Conservation (phyloP, 208 protist genomes). For the Endotrypanum monterogeii region DNA sequence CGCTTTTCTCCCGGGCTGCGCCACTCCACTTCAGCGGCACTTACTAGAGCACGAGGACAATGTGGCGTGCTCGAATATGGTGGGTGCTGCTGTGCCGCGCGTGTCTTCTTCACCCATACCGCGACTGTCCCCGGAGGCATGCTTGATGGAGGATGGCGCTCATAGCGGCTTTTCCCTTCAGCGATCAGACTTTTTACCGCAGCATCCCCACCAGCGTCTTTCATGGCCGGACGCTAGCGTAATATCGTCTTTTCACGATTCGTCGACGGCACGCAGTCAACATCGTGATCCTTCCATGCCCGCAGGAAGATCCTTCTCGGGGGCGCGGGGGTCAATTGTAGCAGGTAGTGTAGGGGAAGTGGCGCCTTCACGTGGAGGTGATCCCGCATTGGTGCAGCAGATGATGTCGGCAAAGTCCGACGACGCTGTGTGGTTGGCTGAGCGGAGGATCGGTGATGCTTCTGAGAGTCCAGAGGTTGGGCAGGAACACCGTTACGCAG, state of each 20-base stretch:
- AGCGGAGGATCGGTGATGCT: neutral
- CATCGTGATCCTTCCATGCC: neutral
- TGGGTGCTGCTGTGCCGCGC: neutral
- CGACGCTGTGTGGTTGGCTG: neutral
- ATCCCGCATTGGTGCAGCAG: neutral
- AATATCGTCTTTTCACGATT: neutral
- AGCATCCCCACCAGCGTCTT: neutral
- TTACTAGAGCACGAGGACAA: neutral
- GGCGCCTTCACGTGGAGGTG: neutral
- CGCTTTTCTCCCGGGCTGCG: neutral
- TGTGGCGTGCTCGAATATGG: neutral
- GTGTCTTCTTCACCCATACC: neutral
- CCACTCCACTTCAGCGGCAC: neutral
- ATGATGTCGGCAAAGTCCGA: neutral
- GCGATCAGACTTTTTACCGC: neutral
- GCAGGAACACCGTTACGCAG: conserved; percentile 14
- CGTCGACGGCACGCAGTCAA: neutral
- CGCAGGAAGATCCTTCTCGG: neutral
- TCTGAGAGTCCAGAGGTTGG: neutral
- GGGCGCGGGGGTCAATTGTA: neutral
- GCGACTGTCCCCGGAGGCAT: neutral
- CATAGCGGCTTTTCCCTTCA: neutral
- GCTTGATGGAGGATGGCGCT: neutral
- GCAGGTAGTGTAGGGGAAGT: neutral
- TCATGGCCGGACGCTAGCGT: neutral